Evolutionary conservation across 345 rosid species (phyloP), one percentile per base, ranked within the genome.

Genomic region (Rubroshorea leprosula): DNA sequence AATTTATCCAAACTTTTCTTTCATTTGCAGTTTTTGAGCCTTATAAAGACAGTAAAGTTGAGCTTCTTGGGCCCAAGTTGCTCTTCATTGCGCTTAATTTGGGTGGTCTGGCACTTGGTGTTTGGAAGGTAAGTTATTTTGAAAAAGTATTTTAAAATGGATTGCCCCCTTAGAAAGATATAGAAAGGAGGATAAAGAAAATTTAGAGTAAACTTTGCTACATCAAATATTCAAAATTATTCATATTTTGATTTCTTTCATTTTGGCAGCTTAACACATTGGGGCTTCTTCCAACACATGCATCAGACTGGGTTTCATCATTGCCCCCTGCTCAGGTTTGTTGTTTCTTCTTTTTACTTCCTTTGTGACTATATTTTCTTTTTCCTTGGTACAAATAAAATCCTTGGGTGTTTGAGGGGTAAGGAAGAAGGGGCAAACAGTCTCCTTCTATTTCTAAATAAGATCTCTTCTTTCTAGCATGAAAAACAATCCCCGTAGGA

Each of bases 271-370:
- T 94, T 45, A 94, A 94, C 79, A 77, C 96, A 0, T 66, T 94
- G 84, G 97, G 99, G 45, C 95, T 94, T 68, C 96, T 94, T 64
- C 99, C 99, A 29, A 94, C 97, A 15, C 95, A 90, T 64, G 96
- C 97, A 72, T 94, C 96, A 4, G 99, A 94, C 50, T 94, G 99
- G 99, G 99, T 94, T 54, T 94, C 97, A 59, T 87, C 96, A 58
- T 77, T 94, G 58, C 72, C 99, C 41, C 99, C 99, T 23, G 90
- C 99, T 55, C 97, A 83, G 97, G 96, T 90, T 72, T 19, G 64
- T 50, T 20, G 20, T 23, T 52, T 72, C 39, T 49, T 52, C 57
- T 38, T 48, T 70, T 27, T 35, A 9, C 26, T 38, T 49, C n/a
- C n/a, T n/a, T n/a, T n/a, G n/a, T n/a, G n/a, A n/a, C n/a, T n/a